Conservation (phyloP, 108 stramenopile species). For the Phaeodactylum tricornutum region DNA sequence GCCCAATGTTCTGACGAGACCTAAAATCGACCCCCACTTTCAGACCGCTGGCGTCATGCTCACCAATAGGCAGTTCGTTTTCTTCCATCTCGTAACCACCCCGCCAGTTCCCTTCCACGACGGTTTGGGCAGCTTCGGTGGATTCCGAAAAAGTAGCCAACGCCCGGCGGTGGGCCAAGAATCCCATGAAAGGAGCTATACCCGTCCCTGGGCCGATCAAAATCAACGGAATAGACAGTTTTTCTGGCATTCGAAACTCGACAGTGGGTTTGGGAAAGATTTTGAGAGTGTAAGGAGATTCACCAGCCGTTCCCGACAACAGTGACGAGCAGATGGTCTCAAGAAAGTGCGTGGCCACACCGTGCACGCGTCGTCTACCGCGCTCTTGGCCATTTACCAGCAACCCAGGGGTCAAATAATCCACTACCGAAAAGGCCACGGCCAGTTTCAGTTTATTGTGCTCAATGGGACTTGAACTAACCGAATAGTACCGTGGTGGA, state of each 20-base stretch:
- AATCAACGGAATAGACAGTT: slow-evolving; percentile 66
- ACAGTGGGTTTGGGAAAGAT: slow-evolving; percentile 81
- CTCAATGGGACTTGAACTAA: slow-evolving; percentile 83
- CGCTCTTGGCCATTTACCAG: slow-evolving; percentile 18
- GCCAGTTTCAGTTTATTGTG: slow-evolving; percentile 23
- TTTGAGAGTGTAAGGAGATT: slow-evolving; percentile 11
- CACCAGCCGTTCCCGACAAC: slow-evolving; percentile 14
- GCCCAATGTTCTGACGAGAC: slow-evolving; percentile 29
- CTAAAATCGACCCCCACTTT: slow-evolving; percentile 54
- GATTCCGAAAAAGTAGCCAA: slow-evolving; percentile 27
- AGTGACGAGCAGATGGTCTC: slow-evolving; percentile 56
- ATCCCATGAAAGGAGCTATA: slow-evolving; percentile 95
- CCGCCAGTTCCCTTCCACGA: slow-evolving; percentile 65
- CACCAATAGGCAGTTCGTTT: slow-evolving; percentile 45
- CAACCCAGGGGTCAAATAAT: slow-evolving; percentile 60
- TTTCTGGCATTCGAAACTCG: slow-evolving; percentile 76
- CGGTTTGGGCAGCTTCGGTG: slow-evolving; percentile 32
- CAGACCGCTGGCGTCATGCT: slow-evolving; percentile 37
- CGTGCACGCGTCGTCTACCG: slow-evolving; percentile 54
- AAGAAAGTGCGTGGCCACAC: slow-evolving; percentile 69
- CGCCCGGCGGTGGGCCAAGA: slow-evolving; percentile 69
- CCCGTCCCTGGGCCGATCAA: slow-evolving; percentile 98
- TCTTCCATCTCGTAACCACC: slow-evolving; percentile 75
- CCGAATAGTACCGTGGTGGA: slow-evolving; percentile 87
- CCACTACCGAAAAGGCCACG: slow-evolving; percentile 87